phyloP scores from a whole-genome alignment of 1,284 basidiomycete species.

The Leccinum insolens region DNA sequence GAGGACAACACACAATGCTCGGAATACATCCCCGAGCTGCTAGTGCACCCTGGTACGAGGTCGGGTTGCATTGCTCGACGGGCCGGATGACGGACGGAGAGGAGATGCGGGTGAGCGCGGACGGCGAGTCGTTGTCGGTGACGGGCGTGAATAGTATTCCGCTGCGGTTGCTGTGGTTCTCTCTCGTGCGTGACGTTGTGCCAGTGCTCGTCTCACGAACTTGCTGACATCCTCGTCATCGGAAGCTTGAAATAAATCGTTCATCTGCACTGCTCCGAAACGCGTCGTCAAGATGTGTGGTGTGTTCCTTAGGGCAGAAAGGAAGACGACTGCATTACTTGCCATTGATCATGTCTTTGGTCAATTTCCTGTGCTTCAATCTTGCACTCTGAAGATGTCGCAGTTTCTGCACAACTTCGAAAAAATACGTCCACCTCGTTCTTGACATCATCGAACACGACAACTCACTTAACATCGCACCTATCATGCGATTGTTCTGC shows the following conservation, averaged over 20 bases:
- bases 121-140: too few relatives aligned
- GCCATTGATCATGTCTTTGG: conserved; percentile 30
- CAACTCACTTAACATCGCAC: conserved; percentile 28
- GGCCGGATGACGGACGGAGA: too few relatives aligned
- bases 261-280: too few relatives aligned
- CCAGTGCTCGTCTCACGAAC: too few relatives aligned
- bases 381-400: conserved; percentile 29
- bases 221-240: too few relatives aligned
- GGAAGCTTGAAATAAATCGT: too few relatives aligned
- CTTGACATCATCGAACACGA: conserved; percentile 34
- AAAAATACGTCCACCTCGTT: conserved; percentile 37
- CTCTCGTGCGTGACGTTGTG: too few relatives aligned
- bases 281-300: conserved; percentile 12
- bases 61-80: conserved; percentile 57
- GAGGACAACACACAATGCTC: conserved; percentile 37
- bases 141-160: too few relatives aligned
- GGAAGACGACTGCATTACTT: conserved; percentile 22
- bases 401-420: conserved; percentile 38
- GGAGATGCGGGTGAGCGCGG: too few relatives aligned
- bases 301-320: conserved; percentile 12
- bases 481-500: conserved; percentile 42
- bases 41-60: conserved; percentile 81
- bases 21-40: conserved; percentile 64
- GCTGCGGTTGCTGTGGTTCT: too few relatives aligned
- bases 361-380: conserved; percentile 15